Base-by-base conservation (phyloP, 441 rosid genomes). In the California macrophylla region DNA sequence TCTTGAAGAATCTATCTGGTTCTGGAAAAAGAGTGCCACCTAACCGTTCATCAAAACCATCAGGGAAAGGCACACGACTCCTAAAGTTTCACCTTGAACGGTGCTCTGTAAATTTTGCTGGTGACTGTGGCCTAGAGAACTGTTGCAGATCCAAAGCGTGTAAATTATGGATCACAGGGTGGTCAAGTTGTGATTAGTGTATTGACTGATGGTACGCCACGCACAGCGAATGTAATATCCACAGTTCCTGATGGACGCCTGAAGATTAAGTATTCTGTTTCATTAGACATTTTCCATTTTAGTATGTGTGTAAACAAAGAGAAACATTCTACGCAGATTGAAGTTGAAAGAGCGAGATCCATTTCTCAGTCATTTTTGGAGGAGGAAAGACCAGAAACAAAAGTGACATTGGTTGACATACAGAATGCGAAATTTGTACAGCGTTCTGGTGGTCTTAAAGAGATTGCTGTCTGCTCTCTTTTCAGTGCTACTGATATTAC, bases 81-180 rank as follows among this genome's bases (percentile, higher is more conserved):
- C 38, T 93, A 76, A 88, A 85, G 81, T 80, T 96, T 69, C 88
- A 79, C 80, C 89, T 96, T 69, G 97, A 96, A 75, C 81, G 89
- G 16, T 96, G 97, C 79, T 88, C 86, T 52, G 85, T 96, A 66
- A 91, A 82, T 72, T 85, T 86, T 77, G 81, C 70, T 78, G 97
- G 91, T 65, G 89, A 93, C 3, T 77, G 89, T 52, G 79, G 79
- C 72, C 75, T 93, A 89, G 97, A 93, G 21, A 87, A 85, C 76
- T 77, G 82, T 93, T 81, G 85, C 79, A 23, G 97, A 96, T 83
- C 97, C 99, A 64, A 96, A 96, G 84, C 89, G 91, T 71, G 97
- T 96, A 76, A 91, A 93, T 83, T 93, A 89, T 88, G 99, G 99
- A 72, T 91, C 99, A 75, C 99, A 96, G 70, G 98, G 99, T 85